These are phyloP conservation scores for Cercospora citrullina DNA, from an alignment of 2,329 filamentous ascomycete species.

Conservation along the genomic window DNA sequence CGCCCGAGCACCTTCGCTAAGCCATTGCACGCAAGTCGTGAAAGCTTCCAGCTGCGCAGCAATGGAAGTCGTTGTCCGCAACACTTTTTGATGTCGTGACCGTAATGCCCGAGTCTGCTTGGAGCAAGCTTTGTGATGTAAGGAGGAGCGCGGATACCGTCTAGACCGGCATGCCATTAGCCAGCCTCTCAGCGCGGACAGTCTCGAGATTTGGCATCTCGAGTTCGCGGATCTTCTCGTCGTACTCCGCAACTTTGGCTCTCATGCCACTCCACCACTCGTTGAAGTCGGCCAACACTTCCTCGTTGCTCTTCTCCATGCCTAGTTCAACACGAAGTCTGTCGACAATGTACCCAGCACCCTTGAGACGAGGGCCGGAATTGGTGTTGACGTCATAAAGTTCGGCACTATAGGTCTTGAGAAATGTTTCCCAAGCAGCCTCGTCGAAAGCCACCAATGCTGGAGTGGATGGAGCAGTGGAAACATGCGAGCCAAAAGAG, in stretches of 20 bases:
- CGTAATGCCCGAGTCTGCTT: neutral
- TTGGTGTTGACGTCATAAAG: conserved; percentile 40
- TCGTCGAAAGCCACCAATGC: conserved; percentile 30
- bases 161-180: conserved; percentile 23
- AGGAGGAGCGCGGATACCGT: neutral
- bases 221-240: conserved; percentile 27
- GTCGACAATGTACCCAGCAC: conserved; percentile 36
- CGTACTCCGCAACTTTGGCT: conserved; percentile 37
- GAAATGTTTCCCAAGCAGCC: conserved; percentile 37
- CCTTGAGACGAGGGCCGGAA: conserved; percentile 47
- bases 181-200: conserved; percentile 23
- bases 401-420: conserved; percentile 35
- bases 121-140: neutral
- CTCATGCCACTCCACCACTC: conserved; percentile 44
- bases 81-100: neutral
- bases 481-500: conserved; percentile 15
- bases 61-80: neutral
- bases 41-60: neutral
- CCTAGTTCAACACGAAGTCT: conserved; percentile 29
- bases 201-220: conserved; percentile 25
- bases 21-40: neutral
- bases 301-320: conserved; percentile 24
- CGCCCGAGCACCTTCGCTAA: conserved; percentile 6
- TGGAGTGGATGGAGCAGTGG: conserved; percentile 13
- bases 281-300: conserved; percentile 39